These are phyloP conservation scores for Clarireedia homoeocarpa DNA, from an alignment of 2,329 filamentous ascomycete species.

Conservation along the genomic window DNA sequence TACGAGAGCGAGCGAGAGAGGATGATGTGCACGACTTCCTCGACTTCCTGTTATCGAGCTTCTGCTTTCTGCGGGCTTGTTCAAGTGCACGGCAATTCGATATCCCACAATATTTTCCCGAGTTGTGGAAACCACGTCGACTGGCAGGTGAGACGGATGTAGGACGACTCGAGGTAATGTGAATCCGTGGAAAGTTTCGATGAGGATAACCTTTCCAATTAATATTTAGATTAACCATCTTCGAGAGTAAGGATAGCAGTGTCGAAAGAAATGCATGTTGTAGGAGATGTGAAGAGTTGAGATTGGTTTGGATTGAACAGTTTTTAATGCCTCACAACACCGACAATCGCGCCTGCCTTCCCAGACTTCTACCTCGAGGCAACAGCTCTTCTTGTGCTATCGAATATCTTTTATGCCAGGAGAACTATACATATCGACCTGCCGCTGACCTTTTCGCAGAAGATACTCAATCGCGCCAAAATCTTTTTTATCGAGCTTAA, in stretches of 20 bases:
- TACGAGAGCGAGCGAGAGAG: slow-evolving; percentile 11
- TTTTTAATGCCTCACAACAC: neutral
- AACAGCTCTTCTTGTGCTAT: slow-evolving; percentile 11
- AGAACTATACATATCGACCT: slow-evolving; percentile 59
- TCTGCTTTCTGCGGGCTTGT: slow-evolving; percentile 15
- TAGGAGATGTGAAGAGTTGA: slow-evolving; percentile 15
- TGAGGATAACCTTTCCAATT: slow-evolving; percentile 27
- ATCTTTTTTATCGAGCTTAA: slow-evolving; percentile 56
- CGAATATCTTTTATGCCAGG: slow-evolving; percentile 56
- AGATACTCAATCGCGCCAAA: slow-evolving; percentile 63
- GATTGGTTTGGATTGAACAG: neutral
- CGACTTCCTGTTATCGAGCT: slow-evolving; percentile 10
- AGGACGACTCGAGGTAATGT: slow-evolving; percentile 15
- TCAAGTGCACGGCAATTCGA: slow-evolving; percentile 12
- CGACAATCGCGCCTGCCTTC: slow-evolving; percentile 11
- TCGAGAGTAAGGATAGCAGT: slow-evolving; percentile 11
- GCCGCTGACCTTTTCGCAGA: slow-evolving; percentile 55
- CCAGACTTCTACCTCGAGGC: slow-evolving; percentile 23
- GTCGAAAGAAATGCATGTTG: slow-evolving; percentile 21
- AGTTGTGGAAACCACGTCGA: neutral
- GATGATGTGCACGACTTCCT: slow-evolving; percentile 6
- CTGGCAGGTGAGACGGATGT: neutral
- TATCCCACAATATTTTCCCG: slow-evolving; percentile 11
- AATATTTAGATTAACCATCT: slow-evolving; percentile 22
- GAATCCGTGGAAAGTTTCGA: slow-evolving; percentile 21